Evolutionary conservation across 768 basidiomycete genomes (phyloP).

Genomic region (Macrocybe gigantea): DNA sequence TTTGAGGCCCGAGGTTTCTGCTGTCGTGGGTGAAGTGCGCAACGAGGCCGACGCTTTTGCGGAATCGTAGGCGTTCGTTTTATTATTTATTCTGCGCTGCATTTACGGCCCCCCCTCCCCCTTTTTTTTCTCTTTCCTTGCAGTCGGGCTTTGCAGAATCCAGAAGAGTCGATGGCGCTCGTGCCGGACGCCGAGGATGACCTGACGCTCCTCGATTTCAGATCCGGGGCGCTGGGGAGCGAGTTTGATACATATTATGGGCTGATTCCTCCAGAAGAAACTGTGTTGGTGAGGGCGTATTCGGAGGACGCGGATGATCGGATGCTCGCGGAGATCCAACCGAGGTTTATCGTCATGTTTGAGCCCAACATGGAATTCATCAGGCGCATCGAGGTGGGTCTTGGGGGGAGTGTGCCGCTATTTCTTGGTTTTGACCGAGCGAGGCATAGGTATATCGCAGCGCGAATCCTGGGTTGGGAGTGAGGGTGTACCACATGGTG

Average conservation of each 20-base stretch:
- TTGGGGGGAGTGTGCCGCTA: neutral
- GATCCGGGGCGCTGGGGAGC: slow-evolving; percentile 29
- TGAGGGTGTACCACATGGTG: slow-evolving; percentile 94
- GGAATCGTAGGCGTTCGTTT: slow-evolving; percentile 43
- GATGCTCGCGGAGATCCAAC: slow-evolving; percentile 79
- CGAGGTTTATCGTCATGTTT: slow-evolving; percentile 92
- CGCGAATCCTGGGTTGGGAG: slow-evolving; percentile 72
- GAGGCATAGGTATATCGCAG: slow-evolving; percentile 72
- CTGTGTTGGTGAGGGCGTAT: slow-evolving; percentile 82
- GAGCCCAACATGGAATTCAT: slow-evolving; percentile 94
- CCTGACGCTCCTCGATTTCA: slow-evolving; percentile 28
- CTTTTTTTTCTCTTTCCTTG: neutral
- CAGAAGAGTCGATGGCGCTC: slow-evolving; percentile 13
- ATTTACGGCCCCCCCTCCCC: no score
- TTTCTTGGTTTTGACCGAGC: neutral
- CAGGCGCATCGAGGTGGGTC: slow-evolving; percentile 77
- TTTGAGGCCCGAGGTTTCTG: slow-evolving; percentile 14
- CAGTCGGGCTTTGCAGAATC: slow-evolving; percentile 31
- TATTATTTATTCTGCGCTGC: neutral
- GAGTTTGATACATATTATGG: slow-evolving; percentile 82
- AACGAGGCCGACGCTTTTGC: slow-evolving; percentile 50
- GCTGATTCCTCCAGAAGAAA: slow-evolving; percentile 68
- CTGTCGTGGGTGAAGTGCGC: slow-evolving; percentile 26
- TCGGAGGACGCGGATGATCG: slow-evolving; percentile 92
- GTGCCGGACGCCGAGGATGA: slow-evolving; percentile 17